phyloP scores from a whole-genome alignment of 2,329 filamentous ascomycete species.

The Trichophyton schoenleinii region DNA sequence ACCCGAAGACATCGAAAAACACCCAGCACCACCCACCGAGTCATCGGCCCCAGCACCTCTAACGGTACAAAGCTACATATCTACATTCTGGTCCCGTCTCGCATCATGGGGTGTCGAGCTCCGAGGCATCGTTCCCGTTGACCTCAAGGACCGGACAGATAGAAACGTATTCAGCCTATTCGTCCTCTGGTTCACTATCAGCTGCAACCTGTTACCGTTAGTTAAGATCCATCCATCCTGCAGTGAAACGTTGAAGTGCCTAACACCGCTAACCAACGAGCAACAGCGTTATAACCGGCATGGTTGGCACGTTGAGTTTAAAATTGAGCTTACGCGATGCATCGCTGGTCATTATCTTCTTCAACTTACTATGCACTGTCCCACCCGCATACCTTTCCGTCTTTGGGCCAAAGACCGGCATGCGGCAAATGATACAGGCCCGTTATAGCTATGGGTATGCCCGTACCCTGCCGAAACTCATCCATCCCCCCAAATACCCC shows the following conservation, averaged over 20 bases:
- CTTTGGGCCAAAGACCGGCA: slow-evolving; percentile 20
- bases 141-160: slow-evolving; percentile 41
- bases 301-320: slow-evolving; percentile 13
- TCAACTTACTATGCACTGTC: slow-evolving; percentile 20
- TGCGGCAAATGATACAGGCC: slow-evolving; percentile 21
- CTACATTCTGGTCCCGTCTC: slow-evolving; percentile 12
- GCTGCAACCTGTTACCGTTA: slow-evolving; percentile 47
- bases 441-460: slow-evolving; percentile 21
- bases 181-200: slow-evolving; percentile 42
- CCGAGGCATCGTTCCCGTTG: slow-evolving; percentile 46
- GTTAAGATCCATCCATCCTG: slow-evolving; percentile 17
- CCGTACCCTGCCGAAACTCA: not conserved
- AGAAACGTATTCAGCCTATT: slow-evolving; percentile 45
- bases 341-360: slow-evolving; percentile 17
- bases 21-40: not conserved
- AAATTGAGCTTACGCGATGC: slow-evolving; percentile 12
- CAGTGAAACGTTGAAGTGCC: not conserved
- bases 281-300: slow-evolving; percentile 12
- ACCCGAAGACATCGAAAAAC: not conserved
- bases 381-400: slow-evolving; percentile 17
- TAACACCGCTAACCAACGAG: not conserved
- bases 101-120: slow-evolving; percentile 36
- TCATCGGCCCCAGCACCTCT: not conserved
- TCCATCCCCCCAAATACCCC: not conserved
- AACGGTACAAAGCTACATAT: slow-evolving; percentile 4